Evolutionary conservation across 2,329 filamentous ascomycete species (phyloP), one percentile per base, ranked within the genome.

Genomic region (Penicillium griseofulvum): DNA sequence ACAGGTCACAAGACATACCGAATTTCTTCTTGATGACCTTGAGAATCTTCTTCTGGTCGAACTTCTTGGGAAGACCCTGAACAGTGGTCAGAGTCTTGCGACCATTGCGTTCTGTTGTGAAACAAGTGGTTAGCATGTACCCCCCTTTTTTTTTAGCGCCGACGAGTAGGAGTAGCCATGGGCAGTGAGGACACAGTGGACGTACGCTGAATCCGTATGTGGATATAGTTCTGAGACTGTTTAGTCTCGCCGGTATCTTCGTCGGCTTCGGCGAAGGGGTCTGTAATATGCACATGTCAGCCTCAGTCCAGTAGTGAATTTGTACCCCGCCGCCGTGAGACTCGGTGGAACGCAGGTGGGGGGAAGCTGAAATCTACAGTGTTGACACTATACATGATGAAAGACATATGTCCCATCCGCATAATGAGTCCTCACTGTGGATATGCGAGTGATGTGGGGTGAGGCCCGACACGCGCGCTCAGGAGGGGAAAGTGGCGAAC

Each of bases 221-320:
- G 94, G 78, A 97, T 96, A 79, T 97, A 96, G 81, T 96, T 95
- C 81, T 96, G 90, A 77, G 89, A 87, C 84, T 94, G 89, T 81
- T 94, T 94, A 77, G 87, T 88, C 82, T 96, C 90, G 84, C 91
- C 92, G 79, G 89, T 91, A 80, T 96, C 92, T 88, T 97, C 93
- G 90, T 97, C 94, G 87, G 92, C 94, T 90, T 97, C 94, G 88
- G 94, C 94, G 91, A 99, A 99, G 89, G 94, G 94, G 88, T 99
- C 94, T 97, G 74, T 69, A 57, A 57, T 60, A 58, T 60, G 55
- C 57, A 63, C 49, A 59, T 68, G 71, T 74, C 65, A 73, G 71
- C 66, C 59, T 68, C 52, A 64, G 62, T 60, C 60, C 64, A 61
- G 62, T 60, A 63, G 55, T 58, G 62, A 56, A 68, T 65, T 45